Conservation (phyloP, 2,329 filamentous ascomycete genomes). For the Penicillium decumbens region DNA sequence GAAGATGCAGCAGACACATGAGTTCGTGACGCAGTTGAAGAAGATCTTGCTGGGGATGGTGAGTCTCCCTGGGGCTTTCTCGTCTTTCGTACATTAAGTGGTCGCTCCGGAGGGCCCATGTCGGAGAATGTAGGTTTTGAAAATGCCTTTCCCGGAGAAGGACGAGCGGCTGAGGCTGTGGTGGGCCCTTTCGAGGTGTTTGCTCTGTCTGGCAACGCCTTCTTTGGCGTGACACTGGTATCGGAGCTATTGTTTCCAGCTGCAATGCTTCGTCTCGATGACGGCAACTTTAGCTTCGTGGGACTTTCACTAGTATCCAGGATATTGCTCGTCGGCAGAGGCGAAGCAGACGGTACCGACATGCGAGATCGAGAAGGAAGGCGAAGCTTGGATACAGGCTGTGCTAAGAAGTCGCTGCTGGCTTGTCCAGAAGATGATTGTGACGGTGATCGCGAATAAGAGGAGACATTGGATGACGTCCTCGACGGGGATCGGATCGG, state of each 20-base stretch:
- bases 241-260: conserved; percentile 13
- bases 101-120: conserved; percentile 26
- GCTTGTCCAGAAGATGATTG: conserved; percentile 47
- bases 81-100: conserved; percentile 40
- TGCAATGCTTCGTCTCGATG: conserved; percentile 20
- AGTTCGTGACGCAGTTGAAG: conserved; percentile 30
- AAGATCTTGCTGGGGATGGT: conserved; percentile 28
- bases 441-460: conserved; percentile 38
- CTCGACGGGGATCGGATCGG: conserved; percentile 59
- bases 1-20: conserved; percentile 30
- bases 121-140: conserved; percentile 51
- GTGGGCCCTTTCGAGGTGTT: conserved; percentile 31
- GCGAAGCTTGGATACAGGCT: conserved; percentile 30
- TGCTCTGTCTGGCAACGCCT: conserved; percentile 10
- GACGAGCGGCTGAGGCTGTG: conserved; percentile 48
- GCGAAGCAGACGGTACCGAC: conserved; percentile 23
- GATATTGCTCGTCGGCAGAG: conserved; percentile 14
- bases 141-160: conserved; percentile 52
- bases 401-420: conserved; percentile 49
- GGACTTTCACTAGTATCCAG: conserved; percentile 23
- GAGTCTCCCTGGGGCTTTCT: conserved; percentile 33
- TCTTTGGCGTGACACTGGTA: conserved; percentile 16
- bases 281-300: conserved; percentile 22
- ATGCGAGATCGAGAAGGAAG: conserved; percentile 33
- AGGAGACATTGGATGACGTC: conserved; percentile 57